Evolutionary conservation across 1,284 basidiomycete species (phyloP).

Genomic region (Leccinum insolens): DNA sequence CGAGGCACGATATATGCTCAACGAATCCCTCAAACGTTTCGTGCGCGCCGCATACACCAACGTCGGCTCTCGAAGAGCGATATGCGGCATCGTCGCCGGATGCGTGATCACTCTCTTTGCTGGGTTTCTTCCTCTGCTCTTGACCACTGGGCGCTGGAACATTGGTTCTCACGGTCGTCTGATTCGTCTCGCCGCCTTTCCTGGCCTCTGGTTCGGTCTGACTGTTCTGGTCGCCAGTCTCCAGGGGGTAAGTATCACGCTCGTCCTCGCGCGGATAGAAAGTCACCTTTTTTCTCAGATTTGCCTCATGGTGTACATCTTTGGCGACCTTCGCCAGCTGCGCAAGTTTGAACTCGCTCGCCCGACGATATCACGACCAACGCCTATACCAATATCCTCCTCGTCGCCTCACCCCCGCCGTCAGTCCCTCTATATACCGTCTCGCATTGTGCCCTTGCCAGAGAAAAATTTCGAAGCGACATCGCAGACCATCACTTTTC

Average conservation of each 20-base stretch:
- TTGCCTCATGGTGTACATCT: constrained; percentile 72
- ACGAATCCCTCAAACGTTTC: constrained; percentile 66
- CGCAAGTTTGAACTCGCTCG: constrained; percentile 74
- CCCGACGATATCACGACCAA: constrained; percentile 58
- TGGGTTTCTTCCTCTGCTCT: constrained; percentile 34
- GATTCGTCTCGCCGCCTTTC: constrained; percentile 61
- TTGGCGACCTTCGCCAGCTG: constrained; percentile 79
- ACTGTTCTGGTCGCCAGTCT: constrained; percentile 63
- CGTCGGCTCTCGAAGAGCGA: constrained; percentile 70
- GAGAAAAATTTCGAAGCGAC: constrained; percentile 9
- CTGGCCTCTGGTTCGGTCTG: constrained; percentile 71
- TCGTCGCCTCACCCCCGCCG: not conserved
- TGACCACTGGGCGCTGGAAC: constrained; percentile 37
- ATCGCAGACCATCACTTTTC: constrained; percentile 3
- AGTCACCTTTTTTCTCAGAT: constrained; percentile 34
- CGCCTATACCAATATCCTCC: constrained; percentile 17
- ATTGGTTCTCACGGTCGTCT: constrained; percentile 59
- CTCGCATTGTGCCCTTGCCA: constrained; percentile 11
- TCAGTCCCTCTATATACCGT: constrained; percentile 15
- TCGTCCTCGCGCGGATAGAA: not conserved
- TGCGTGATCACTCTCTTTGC: constrained; percentile 42
- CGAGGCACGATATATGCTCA: constrained; percentile 60
- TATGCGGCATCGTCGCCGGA: constrained; percentile 70
- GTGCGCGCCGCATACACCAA: constrained; percentile 72
- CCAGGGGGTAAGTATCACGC: constrained; percentile 51